Conservation (phyloP, 768 basidiomycete species). For the Cystobasidium tubakii region DNA sequence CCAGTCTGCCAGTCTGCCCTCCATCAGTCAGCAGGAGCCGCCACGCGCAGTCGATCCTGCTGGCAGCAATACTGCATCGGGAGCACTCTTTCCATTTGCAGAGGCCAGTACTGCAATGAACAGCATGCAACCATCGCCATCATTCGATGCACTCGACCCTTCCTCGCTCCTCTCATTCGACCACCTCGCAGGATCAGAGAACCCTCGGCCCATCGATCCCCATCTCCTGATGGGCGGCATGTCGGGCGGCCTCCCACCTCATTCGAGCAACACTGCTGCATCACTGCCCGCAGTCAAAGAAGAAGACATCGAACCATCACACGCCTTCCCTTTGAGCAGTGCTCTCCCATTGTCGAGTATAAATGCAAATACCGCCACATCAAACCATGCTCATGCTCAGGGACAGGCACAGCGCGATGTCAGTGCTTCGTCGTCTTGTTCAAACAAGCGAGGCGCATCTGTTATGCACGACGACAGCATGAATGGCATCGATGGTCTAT, state of each 20-base stretch:
- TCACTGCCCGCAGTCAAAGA: not conserved
- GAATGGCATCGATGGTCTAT: not conserved
- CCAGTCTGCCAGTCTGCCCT: not conserved
- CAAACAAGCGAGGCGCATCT: not conserved
- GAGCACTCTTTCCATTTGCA: not conserved
- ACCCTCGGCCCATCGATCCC: constrained; percentile 10
- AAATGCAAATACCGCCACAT: not conserved
- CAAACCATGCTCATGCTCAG: too few relatives aligned
- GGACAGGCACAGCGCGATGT: too few relatives aligned
- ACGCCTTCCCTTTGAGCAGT: not conserved
- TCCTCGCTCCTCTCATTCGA: constrained; percentile 2
- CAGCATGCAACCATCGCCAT: not conserved
- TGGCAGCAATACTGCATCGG: not conserved
- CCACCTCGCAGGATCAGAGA: constrained; percentile 6
- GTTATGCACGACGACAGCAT: not conserved
- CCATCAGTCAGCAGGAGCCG: constrained; percentile 9
- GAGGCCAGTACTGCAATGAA: not conserved
- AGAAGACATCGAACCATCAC: constrained; percentile 7
- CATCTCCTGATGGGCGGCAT: not conserved
- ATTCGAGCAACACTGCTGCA: too few relatives aligned
- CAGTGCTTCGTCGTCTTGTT: too few relatives aligned
- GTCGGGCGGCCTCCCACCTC: not conserved
- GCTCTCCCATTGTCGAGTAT: not conserved
- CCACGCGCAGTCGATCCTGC: not conserved
- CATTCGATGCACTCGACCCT: not conserved